These are phyloP conservation scores for Komagataella pseudopastoris DNA, from an alignment of 805 yeast species.

Conservation along the genomic window DNA sequence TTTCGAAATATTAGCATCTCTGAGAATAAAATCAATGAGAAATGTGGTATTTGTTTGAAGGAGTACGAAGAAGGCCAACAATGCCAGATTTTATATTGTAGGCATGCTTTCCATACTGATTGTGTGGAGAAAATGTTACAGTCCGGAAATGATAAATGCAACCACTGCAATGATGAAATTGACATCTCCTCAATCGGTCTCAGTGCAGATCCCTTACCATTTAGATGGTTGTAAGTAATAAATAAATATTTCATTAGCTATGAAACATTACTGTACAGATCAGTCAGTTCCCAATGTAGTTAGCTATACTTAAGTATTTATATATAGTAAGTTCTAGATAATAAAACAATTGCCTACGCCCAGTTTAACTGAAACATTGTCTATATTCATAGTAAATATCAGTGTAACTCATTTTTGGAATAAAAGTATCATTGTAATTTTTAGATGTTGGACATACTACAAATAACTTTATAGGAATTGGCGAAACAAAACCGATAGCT, in stretches of 20 bases:
- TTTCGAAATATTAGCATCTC: slow-evolving; percentile 1
- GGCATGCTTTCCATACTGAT: not conserved
- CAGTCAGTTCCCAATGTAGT: too few species aligned
- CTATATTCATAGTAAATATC: too few species aligned
- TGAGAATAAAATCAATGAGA: not conserved
- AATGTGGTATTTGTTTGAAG: not conserved
- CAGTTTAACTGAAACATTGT: too few species aligned
- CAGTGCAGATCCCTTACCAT: not conserved
- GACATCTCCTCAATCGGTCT: not conserved
- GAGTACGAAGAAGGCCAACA: not conserved
- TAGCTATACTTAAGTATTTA: too few species aligned
- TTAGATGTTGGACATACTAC: too few species aligned
- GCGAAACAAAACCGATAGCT: not conserved
- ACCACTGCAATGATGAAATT: not conserved
- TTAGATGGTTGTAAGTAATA: not conserved
- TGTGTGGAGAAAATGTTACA: not conserved
- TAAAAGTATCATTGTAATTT: too few species aligned
- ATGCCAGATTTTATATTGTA: not conserved
- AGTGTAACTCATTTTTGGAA: too few species aligned
- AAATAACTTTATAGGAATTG: not conserved
- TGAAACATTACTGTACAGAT: too few species aligned
- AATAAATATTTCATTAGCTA: too few species aligned
- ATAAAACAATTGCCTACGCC: too few species aligned
- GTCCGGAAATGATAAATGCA: not conserved
- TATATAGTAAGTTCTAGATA: too few species aligned